phyloP scores from a whole-genome alignment of 2,329 filamentous ascomycete genomes.

The Hansfordia pulvinata region DNA sequence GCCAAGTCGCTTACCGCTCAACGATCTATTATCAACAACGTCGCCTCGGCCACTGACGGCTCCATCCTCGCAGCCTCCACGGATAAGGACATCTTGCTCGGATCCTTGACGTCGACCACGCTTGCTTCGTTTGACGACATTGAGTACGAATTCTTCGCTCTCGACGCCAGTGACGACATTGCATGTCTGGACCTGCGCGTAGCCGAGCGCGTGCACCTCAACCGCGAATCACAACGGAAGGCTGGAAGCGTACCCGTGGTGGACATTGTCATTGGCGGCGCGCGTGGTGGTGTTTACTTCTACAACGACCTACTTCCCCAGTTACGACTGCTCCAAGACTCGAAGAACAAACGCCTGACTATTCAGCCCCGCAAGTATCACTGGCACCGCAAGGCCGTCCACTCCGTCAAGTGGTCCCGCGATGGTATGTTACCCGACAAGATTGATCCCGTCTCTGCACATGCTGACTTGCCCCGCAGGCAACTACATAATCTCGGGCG shows the following conservation, averaged over 20 bases:
- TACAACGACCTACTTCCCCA: constrained; percentile 62
- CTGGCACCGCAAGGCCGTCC: constrained; percentile 81
- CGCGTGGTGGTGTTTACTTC: constrained; percentile 64
- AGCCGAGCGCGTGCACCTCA: constrained; percentile 16
- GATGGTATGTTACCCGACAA: constrained; percentile 50
- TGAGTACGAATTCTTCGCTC: constrained; percentile 41
- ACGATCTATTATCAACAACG: constrained; percentile 26
- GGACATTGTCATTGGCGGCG: constrained; percentile 69
- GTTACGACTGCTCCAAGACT: constrained; percentile 29
- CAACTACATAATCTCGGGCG: constrained; percentile 89
- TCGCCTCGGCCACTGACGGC: constrained; percentile 38
- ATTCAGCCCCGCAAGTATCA: constrained; percentile 57
- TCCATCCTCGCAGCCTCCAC: constrained; percentile 43
- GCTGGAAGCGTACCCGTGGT: constrained; percentile 26
- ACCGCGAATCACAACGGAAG: constrained; percentile 15
- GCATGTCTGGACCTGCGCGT: constrained; percentile 52
- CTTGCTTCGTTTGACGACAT: constrained; percentile 24
- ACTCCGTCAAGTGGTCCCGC: constrained; percentile 77
- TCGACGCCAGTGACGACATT: constrained; percentile 49
- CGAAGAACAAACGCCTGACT: constrained; percentile 28
- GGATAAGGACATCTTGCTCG: constrained; percentile 44
- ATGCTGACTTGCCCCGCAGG: constrained; percentile 31
- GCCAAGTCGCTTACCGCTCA: constrained; percentile 23
- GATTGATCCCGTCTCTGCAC: not conserved
- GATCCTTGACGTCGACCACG: constrained; percentile 25